Conservation (phyloP, 805 yeast genomes). For the Lachancea nothofagi region DNA sequence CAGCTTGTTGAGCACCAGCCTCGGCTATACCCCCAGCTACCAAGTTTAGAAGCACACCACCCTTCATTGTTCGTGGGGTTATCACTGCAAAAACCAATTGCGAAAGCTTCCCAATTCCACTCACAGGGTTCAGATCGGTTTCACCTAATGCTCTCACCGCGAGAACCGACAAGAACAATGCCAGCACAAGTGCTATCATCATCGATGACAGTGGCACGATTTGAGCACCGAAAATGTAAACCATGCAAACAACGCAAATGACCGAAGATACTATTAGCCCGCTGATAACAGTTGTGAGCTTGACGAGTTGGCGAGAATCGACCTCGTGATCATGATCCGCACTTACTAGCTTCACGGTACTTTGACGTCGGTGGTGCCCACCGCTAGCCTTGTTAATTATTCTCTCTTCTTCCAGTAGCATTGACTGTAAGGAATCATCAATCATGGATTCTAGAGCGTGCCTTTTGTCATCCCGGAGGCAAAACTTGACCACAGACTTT, state of each 20-base stretch:
- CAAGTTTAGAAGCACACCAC: slow-evolving; percentile 75
- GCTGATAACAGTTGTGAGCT: slow-evolving; percentile 41
- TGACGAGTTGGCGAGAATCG: slow-evolving; percentile 44
- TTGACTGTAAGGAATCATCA: slow-evolving; percentile 31
- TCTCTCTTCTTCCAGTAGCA: slow-evolving; percentile 30
- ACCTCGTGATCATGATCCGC: slow-evolving; percentile 35
- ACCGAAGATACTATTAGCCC: slow-evolving; percentile 67
- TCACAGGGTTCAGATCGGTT: slow-evolving; percentile 93
- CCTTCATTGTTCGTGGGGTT: slow-evolving; percentile 68
- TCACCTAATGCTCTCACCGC: slow-evolving; percentile 96
- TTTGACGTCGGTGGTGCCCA: slow-evolving; percentile 14
- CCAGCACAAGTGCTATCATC: slow-evolving; percentile 61
- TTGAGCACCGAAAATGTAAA: slow-evolving; percentile 57
- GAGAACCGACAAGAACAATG: slow-evolving; percentile 71
- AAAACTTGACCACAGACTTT: slow-evolving; percentile 36
- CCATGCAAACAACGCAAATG: slow-evolving; percentile 59
- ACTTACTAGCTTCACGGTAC: slow-evolving; percentile 29
- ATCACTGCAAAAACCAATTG: slow-evolving; percentile 82
- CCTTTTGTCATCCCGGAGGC: slow-evolving; percentile 24
- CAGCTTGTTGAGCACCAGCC: slow-evolving; percentile 99
- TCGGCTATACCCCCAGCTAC: slow-evolving; percentile 97
- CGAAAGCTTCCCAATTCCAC: slow-evolving; percentile 92
- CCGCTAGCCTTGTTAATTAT: slow-evolving; percentile 23
- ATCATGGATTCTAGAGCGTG: slow-evolving; percentile 19
- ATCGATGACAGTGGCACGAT: slow-evolving; percentile 69